Base-by-base conservation (phyloP, 208 protist species). In the Naegleria fowleri region DNA sequence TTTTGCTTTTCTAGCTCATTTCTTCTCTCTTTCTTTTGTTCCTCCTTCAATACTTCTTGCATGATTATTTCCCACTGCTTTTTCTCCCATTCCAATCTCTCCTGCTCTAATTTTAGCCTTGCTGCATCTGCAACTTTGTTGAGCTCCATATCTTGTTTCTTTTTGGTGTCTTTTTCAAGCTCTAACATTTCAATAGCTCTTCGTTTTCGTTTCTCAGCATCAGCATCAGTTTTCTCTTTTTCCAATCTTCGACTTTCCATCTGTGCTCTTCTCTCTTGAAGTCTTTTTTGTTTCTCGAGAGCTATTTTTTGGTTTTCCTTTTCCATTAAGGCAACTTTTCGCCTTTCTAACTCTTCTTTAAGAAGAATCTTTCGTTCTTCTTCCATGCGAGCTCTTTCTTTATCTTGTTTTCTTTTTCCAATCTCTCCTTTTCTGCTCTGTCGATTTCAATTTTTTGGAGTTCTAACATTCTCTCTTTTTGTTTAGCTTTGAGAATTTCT, bases 371-470 rank as follows among this genome's bases (percentile, higher is more conserved):
- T 29, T 76, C 33, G 16, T 76, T 90, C 51, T 43, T 76, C 43
- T 76, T 76, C 36, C 6, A 19, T 40, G 2, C 13, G 6, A 5
- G 39, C 19, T 19, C 39, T 48, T 43, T 91, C 90, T 36, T 76
- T 39, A 39, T 39, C 58, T 41, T 29, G 13, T 85, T 87, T 43
- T 91, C 15, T 38, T 91, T 39, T n/a, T 87, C 83, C 5, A 7
- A 6, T n/a, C 41, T 48, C 15, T 58, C 41, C 36, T 43, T 59
- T 43, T 90, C 33, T 29, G 7, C 29, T 43, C 9, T 9, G 22
- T 87, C 83, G n/a, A n/a, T 13, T 51, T 87, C 58, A 43, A 83
- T n/a, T 51, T 75, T 91, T 43, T 41, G 6, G 25, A 86, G 51
- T 52, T 79, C 33, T 76, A 36, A 5, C 33, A 41, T 52, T 39